These are phyloP conservation scores for Phialophora macrospora DNA, from an alignment of 2,329 filamentous ascomycete genomes.

Conservation along the genomic window DNA sequence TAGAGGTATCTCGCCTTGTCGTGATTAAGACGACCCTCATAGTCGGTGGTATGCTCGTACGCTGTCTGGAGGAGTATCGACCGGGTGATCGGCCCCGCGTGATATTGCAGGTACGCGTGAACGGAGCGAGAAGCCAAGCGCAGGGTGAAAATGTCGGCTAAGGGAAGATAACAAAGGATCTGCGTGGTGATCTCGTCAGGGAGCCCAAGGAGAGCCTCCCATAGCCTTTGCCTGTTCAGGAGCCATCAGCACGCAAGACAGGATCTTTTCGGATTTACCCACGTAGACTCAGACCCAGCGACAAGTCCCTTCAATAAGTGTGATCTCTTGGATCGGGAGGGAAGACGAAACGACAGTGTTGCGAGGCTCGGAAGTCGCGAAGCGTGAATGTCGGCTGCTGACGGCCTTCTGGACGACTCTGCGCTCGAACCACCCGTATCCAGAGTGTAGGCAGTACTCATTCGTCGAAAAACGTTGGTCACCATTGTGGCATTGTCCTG, in stretches of 20 bases:
- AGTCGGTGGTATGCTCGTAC: conserved; percentile 14
- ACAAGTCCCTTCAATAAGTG: conserved; percentile 13
- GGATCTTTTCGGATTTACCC: conserved; percentile 6
- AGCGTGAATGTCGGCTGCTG: conserved; percentile 16
- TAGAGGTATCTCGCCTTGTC: conserved; percentile 22
- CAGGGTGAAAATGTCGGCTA: conserved; percentile 26
- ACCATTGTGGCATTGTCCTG: conserved; percentile 19
- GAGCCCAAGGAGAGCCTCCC: conserved; percentile 30
- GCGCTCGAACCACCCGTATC: conserved; percentile 26
- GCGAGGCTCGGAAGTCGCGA: conserved; percentile 29
- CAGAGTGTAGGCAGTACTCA: conserved; percentile 17
- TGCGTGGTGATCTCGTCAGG: conserved; percentile 34
- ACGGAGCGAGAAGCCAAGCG: conserved; percentile 27
- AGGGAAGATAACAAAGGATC: conserved; percentile 30
- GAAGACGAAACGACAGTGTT: conserved; percentile 23
- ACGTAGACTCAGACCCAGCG: conserved; percentile 21
- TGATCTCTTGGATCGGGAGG: conserved; percentile 26
- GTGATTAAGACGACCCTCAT: conserved; percentile 10
- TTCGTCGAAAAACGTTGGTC: conserved; percentile 22
- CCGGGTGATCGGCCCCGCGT: conserved; percentile 24
- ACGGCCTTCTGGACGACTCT: conserved; percentile 28
- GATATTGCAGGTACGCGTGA: conserved; percentile 20
- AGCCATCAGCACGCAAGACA: conserved; percentile 1
- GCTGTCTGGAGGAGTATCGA: conserved; percentile 22
- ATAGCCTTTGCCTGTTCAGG: conserved; percentile 25